Base-by-base conservation (phyloP, 139 green algal genomes). In the Microglena sp. region DNA sequence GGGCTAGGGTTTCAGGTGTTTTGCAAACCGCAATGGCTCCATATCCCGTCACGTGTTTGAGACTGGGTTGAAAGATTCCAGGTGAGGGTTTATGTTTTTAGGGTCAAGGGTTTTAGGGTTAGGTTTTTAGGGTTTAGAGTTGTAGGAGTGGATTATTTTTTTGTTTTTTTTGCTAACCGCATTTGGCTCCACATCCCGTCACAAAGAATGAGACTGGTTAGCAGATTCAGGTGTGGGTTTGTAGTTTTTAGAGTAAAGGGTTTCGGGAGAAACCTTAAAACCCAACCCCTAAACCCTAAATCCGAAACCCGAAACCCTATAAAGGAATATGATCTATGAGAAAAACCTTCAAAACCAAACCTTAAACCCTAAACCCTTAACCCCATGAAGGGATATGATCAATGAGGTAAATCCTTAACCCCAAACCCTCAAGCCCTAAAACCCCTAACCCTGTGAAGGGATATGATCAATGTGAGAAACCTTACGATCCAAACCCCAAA, bases 31-130 rank as follows among this genome's bases (percentile, higher is more conserved):
- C 33, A 73, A 72, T 36, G 66, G 66, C 1, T 33, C 27, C 5
- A 54, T 78, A 11, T 56, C 33, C 3, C 44, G 71, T 6, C 27
- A 57, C 27, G 71, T 73, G 66, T 69, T 78, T 40, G 66, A 73
- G 24, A 32, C 8, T 2, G 71, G 71, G 11, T 54, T 78, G 22
- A 62, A 66, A 27, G 66, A 72, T 29, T 73, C 60, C 60, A 73
- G 71, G 71, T 68, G 55, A 53, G 55, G 24, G 33, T 29, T 30
- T 21, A 33, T 6, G 35, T 33, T 21, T 2, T 1, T 35, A 29
- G 4, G 44, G 8, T 45, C 4, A 33, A 2, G 45, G 21, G 26
- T 55, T 54, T 55, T 55, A 33, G 32, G n/a, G n/a, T n/a, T n/a
- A n/a, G n/a, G 40, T 15, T 18, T n/a, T n/a, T n/a, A n/a, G n/a